Conservation (phyloP, 177 flowering plant species). For the Telopea speciosissima region DNA sequence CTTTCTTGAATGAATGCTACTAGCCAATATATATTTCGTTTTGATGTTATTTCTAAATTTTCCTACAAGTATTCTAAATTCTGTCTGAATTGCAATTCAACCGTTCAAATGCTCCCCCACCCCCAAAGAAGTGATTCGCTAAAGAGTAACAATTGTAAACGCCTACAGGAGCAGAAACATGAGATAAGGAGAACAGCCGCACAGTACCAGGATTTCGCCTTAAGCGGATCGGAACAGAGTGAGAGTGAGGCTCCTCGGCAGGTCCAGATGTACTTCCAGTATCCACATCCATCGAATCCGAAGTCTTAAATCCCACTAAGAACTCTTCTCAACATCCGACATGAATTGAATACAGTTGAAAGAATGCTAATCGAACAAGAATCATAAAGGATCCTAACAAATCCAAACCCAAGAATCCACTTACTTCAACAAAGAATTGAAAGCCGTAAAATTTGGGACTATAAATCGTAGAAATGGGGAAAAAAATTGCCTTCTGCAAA, state of each 20-base stretch:
- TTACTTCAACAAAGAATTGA: neutral
- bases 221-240: conserved; percentile 8
- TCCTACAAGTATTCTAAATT: neutral
- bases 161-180: neutral
- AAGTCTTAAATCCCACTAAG: neutral
- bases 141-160: neutral
- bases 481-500: neutral
- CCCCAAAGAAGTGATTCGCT: neutral
- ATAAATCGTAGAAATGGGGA: neutral
- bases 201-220: conserved; percentile 19
- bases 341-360: neutral
- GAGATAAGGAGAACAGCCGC: neutral
- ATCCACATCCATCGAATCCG: conserved; percentile 19
- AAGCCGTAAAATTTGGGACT: neutral
- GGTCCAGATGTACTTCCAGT: conserved; percentile 16
- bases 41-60: no score
- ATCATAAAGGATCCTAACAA: neutral
- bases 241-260: conserved; percentile 14
- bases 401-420: neutral
- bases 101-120: neutral
- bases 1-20: neutral
- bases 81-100: neutral
- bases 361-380: no score
- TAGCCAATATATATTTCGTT: neutral
- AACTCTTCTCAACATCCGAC: neutral